Evolutionary conservation across 768 basidiomycete genomes (phyloP).

Genomic region (Leccinum rimulosum): DNA sequence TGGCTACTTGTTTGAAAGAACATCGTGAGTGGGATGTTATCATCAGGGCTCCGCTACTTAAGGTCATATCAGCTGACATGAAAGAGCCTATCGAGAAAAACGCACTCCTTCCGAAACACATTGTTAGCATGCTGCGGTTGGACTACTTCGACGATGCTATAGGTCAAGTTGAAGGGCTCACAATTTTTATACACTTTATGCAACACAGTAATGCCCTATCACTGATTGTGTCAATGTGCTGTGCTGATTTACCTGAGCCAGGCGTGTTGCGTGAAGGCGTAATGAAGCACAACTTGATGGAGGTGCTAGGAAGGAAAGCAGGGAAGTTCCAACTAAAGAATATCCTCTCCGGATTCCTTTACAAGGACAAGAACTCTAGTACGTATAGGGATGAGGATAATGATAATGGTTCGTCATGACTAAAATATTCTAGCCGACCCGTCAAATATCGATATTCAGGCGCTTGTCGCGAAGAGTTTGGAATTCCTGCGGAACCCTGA

Average conservation of each 20-base stretch:
- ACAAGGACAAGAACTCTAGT: slow-evolving; percentile 24
- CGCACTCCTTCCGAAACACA: slow-evolving; percentile 6
- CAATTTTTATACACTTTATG: slow-evolving; percentile 23
- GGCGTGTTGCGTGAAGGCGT: slow-evolving; percentile 15
- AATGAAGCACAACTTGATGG: slow-evolving; percentile 13
- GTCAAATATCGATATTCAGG: not conserved
- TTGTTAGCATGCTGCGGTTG: slow-evolving; percentile 20
- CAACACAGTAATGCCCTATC: slow-evolving; percentile 11
- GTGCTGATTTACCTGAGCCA: slow-evolving; percentile 1
- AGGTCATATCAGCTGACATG: slow-evolving; percentile 12
- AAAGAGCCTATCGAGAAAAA: slow-evolving; percentile 4
- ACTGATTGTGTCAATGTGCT: not conserved
- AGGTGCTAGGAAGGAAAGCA: slow-evolving; percentile 18
- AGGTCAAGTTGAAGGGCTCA: slow-evolving; percentile 23
- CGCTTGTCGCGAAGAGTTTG: slow-evolving; percentile 16
- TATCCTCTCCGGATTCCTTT: slow-evolving; percentile 22
- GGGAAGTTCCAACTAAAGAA: slow-evolving; percentile 11
- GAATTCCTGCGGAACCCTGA: not conserved
- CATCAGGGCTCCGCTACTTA: not conserved
- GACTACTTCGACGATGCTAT: slow-evolving; percentile 27
- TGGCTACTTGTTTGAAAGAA: slow-evolving; percentile 16
- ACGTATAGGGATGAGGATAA: not conserved
- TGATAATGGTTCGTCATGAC: no score
- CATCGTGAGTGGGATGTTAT: slow-evolving; percentile 6
- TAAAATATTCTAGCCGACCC: not conserved